Evolutionary conservation across 768 basidiomycete genomes (phyloP), one percentile per base, ranked within the genome.

Genomic region (Multifurca ochricompacta): DNA sequence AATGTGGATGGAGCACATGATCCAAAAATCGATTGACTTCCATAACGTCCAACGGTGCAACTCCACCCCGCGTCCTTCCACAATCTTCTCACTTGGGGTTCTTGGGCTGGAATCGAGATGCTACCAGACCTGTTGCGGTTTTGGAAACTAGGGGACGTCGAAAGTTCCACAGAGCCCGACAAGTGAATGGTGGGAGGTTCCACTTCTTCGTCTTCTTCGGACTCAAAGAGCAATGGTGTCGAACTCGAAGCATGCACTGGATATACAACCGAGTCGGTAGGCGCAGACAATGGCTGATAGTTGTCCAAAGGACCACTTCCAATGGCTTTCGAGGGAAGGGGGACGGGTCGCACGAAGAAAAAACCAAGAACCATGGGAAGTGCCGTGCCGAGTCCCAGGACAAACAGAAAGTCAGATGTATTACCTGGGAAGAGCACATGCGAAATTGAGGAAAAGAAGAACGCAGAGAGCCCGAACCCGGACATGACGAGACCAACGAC

Each of bases 381-480:
- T 0, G 88, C 74, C 0, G 91, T 92, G 2, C 92, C 92, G 2
- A 91, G 58, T 0, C 84, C 78, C 5, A 96, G 79, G 4, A 91
- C 69, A 0, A 86, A 74, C 1, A 97, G 69, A 63, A 95, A 86
- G 1, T 81, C 77, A 0, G 84, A 85, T 0, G 87, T 88, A 62
- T 92, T 76, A 0, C 88, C 91, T 0, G 87, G 82, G 63, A 82
- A 94, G 39, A 83, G 66, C 0, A 78, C 63, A 52, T 85, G 83
- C 0, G 90, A 82, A 34, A 94, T 69, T 1, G 82, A 77, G 11
- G 89, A 87, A 69, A 94, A 96, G 58, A 88, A 74, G 73, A 95
- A 95, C 0, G 93, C 93, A 0, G 90, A 92, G 14, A 97, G 79
- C 0, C 93, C 58, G 36, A 61, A 61, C 18, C 47, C 60, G 23